phyloP scores from a whole-genome alignment of 2,329 filamentous ascomycete species.

The Cadophora malorum region DNA sequence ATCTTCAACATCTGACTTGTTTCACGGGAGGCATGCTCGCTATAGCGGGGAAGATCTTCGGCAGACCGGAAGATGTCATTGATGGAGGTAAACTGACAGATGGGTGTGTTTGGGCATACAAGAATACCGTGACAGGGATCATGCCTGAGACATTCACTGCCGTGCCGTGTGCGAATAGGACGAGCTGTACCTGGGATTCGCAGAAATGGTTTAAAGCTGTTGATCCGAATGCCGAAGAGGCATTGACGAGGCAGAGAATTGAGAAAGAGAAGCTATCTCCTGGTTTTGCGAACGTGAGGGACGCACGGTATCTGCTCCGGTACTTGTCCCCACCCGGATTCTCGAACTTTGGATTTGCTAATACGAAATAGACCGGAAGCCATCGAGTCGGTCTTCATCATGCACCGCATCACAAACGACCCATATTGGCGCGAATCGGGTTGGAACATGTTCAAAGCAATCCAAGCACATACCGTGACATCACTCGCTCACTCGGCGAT shows the following conservation, averaged over 20 bases:
- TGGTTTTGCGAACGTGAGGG: conserved; percentile 37
- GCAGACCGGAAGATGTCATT: conserved; percentile 58
- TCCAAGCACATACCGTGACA: conserved; percentile 51
- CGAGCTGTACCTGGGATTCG: conserved; percentile 41
- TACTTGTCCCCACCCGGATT: conserved; percentile 27
- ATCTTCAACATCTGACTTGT: conserved; percentile 71
- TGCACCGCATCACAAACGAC: conserved; percentile 49
- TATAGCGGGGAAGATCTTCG: conserved; percentile 68
- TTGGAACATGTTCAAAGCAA: conserved; percentile 56
- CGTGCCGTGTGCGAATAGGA: conserved; percentile 37
- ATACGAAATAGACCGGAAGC: conserved; percentile 61
- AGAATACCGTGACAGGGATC: conserved; percentile 61
- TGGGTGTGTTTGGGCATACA: conserved; percentile 69
- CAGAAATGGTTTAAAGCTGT: conserved; percentile 59
- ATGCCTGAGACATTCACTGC: conserved; percentile 65
- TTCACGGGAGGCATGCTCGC: conserved; percentile 76
- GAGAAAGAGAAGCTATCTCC: conserved; percentile 31
- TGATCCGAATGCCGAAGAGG: conserved; percentile 28
- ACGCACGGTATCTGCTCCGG: conserved; percentile 40
- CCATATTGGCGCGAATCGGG: conserved; percentile 50
- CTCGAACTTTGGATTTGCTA: conserved; percentile 40
- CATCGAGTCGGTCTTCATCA: conserved; percentile 71
- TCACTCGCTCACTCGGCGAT: conserved; percentile 52
- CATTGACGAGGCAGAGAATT: conserved; percentile 29
- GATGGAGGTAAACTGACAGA: conserved; percentile 64